These are phyloP conservation scores for Allomyces macrogynus DNA, from an alignment of 192 early-diverging fungal genomes.

Conservation along the genomic window DNA sequence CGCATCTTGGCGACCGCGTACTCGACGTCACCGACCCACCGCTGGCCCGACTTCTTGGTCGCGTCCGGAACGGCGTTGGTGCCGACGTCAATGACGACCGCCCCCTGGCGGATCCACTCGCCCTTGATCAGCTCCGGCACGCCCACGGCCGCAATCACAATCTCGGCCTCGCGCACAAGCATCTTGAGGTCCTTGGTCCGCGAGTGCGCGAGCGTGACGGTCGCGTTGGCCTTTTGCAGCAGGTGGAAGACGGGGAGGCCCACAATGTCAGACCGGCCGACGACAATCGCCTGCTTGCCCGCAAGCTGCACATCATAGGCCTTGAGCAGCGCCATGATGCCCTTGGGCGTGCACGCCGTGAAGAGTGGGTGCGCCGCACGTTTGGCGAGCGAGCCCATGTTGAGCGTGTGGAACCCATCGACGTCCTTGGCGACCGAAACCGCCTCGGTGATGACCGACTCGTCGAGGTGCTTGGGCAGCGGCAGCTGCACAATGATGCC, in stretches of 20 bases:
- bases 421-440: constrained; percentile 81
- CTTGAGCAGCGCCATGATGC: constrained; percentile 67
- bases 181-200: constrained; percentile 50
- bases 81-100: constrained; percentile 91
- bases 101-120: constrained; percentile 85
- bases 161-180: constrained; percentile 66
- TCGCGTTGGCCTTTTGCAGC: constrained; percentile 61
- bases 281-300: constrained; percentile 79
- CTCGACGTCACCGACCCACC: constrained; percentile 89
- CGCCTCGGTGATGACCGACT: constrained; percentile 59
- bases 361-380: constrained; percentile 59
- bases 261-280: constrained; percentile 94
- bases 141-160: constrained; percentile 80
- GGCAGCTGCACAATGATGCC: constrained; percentile 94
- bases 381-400: constrained; percentile 81
- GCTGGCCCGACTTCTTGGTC: constrained; percentile 72
- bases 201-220: constrained; percentile 89
- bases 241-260: constrained; percentile 64
- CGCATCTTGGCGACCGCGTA: constrained; percentile 42
- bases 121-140: constrained; percentile 58
- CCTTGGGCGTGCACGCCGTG: constrained; percentile 92
- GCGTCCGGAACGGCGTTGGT: constrained; percentile 75
- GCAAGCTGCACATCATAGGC: constrained; percentile 37
- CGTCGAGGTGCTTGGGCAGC: constrained; percentile 66
- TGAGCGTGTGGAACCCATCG: constrained; percentile 93